phyloP scores from a whole-genome alignment of 345 rosid genomes.

The Sisymbrium altissimum region DNA sequence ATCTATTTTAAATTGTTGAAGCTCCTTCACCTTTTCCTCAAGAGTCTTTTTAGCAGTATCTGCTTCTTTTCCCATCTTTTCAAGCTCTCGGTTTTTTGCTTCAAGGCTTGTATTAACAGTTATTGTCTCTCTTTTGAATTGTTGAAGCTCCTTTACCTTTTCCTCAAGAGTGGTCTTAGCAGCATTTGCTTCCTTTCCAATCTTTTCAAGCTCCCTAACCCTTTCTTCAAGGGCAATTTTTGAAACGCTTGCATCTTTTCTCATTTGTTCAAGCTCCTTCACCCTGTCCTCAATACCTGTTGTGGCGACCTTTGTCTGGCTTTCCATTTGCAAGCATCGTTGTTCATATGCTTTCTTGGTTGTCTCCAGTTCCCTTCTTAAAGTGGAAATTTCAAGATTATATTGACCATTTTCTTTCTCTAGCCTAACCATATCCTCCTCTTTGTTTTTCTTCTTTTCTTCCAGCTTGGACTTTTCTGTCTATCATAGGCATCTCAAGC shows the following conservation, averaged over 20 bases:
- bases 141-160: conserved; percentile 26
- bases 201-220: conserved; percentile 53
- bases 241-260: conserved; percentile 47
- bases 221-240: conserved; percentile 41
- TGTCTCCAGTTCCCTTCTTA: conserved; percentile 51
- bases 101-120: conserved; percentile 36
- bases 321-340: conserved; percentile 49
- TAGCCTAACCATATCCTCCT: conserved; percentile 38
- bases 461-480: conserved; percentile 42
- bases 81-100: conserved; percentile 47
- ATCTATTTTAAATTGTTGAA: conserved; percentile 40
- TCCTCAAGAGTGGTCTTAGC: conserved; percentile 41
- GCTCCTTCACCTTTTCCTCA: conserved; percentile 48
- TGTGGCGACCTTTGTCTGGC: conserved; percentile 45
- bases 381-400: conserved; percentile 34
- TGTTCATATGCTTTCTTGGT: conserved; percentile 48
- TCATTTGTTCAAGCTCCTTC: conserved; percentile 56
- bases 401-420: conserved; percentile 33
- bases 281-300: conserved; percentile 37
- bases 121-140: conserved; percentile 42
- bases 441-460: conserved; percentile 43
- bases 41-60: conserved; percentile 40
- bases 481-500: conserved; percentile 34
- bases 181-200: conserved; percentile 48
- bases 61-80: conserved; percentile 49